These are phyloP conservation scores for Hypoxylon perforatum DNA, from an alignment of 495 filamentous ascomycete genomes.

Conservation along the genomic window DNA sequence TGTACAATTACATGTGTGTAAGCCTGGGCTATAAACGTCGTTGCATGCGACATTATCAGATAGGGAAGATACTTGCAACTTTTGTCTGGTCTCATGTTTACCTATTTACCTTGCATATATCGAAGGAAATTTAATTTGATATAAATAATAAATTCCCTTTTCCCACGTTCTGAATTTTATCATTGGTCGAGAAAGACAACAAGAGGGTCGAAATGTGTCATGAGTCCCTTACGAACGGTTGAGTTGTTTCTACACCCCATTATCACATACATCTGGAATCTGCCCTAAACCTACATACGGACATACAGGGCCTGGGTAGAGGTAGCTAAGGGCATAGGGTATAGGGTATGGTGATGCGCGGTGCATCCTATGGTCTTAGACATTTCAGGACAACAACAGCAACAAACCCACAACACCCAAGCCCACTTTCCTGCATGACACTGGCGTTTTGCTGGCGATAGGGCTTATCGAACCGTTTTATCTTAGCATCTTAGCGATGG, in stretches of 20 bases:
- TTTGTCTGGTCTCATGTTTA: constrained; percentile 12
- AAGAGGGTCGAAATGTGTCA: constrained; percentile 17
- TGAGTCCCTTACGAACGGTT: constrained; percentile 15
- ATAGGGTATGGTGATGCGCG: constrained; percentile 26
- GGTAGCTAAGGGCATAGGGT: constrained; percentile 10
- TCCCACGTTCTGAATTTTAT: constrained; percentile 9
- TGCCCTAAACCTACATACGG: constrained; percentile 7
- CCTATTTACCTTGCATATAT: neutral
- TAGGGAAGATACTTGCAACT: constrained; percentile 15
- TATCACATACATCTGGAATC: neutral
- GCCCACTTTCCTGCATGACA: constrained; percentile 43
- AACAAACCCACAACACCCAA: neutral
- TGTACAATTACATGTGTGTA: constrained; percentile 6
- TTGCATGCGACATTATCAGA: constrained; percentile 20
- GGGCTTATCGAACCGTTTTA: constrained; percentile 39
- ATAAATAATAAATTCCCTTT: constrained; percentile 9
- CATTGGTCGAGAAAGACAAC: constrained; percentile 21
- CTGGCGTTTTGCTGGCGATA: constrained; percentile 39
- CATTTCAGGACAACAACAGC: constrained; percentile 37
- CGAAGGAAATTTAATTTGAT: constrained; percentile 1
- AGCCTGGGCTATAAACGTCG: constrained; percentile 15
- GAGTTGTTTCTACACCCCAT: constrained; percentile 21
- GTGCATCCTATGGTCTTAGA: constrained; percentile 36
- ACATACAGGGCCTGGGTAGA: constrained; percentile 23
- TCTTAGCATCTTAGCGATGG: too few relatives aligned